Conservation (phyloP, 2,329 filamentous ascomycete genomes). For the Aspergillus spinulosporus region DNA sequence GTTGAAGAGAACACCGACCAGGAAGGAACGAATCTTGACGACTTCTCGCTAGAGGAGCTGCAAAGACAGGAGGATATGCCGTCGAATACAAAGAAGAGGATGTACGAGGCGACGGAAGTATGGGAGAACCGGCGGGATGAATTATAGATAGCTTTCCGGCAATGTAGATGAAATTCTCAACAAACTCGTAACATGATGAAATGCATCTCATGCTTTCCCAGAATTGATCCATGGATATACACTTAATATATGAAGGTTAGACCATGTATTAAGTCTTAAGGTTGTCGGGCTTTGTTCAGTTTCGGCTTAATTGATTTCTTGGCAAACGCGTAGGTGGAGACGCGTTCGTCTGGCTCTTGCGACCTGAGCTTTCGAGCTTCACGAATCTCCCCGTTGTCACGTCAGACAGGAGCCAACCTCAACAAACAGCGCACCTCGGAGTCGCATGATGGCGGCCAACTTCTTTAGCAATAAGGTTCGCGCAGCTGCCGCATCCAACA, state of each 20-base stretch:
- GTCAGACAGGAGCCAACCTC: neutral
- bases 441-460: conserved; percentile 62
- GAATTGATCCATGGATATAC: too few species aligned
- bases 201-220: too few species aligned
- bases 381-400: neutral
- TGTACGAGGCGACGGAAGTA: conserved; percentile 46
- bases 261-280: too few species aligned
- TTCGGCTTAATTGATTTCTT: conserved; percentile 25
- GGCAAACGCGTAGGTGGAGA: conserved; percentile 33
- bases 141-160: conserved; percentile 28
- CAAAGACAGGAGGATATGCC: conserved; percentile 40
- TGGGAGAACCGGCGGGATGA: conserved; percentile 39
- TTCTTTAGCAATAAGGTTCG: conserved; percentile 97
- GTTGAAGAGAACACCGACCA: conserved; percentile 29
- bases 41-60: conserved; percentile 39
- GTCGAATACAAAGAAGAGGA: conserved; percentile 51
- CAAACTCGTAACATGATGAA: neutral
- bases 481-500: conserved; percentile 68
- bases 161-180: conserved; percentile 1
- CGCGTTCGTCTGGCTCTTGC: conserved; percentile 17
- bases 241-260: too few species aligned
- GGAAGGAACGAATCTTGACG: conserved; percentile 33
- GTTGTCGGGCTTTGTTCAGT: neutral
- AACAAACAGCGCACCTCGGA: neutral
- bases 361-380: conserved; percentile 7